Evolutionary conservation across 371 early-diverging fungal species (phyloP).

Genomic region (Mortierella sp.): DNA sequence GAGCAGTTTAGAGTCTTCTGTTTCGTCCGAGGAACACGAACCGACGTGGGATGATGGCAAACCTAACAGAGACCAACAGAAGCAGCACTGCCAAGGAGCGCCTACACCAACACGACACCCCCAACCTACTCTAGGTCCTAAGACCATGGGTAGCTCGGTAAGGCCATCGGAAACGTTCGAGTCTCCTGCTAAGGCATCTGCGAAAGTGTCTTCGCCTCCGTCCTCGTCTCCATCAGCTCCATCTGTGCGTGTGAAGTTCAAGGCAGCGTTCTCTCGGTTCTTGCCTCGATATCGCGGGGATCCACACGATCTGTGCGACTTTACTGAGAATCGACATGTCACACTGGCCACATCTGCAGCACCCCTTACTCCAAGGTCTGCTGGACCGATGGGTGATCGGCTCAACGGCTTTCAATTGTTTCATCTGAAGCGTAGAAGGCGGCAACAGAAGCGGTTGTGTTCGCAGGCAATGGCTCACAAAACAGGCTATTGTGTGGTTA

Average conservation of each 20-base stretch:
- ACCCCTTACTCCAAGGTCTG: neutral
- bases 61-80: neutral
- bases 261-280: conserved; percentile 3
- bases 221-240: neutral
- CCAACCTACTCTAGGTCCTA: too few relatives aligned
- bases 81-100: neutral
- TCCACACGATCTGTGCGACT: neutral
- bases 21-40: neutral
- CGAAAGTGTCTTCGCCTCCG: neutral
- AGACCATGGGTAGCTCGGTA: too few relatives aligned
- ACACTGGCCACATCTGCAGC: too few relatives aligned
- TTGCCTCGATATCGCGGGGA: neutral
- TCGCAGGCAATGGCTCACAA: too few relatives aligned
- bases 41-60: neutral
- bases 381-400: neutral
- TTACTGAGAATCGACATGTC: neutral
- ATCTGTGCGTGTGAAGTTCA: neutral
- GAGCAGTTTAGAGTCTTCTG: neutral
- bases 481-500: too few relatives aligned
- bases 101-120: neutral
- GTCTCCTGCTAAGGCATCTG: too few relatives aligned
- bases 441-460: neutral
- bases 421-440: neutral
- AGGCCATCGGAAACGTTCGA: too few relatives aligned
- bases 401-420: neutral